phyloP scores from a whole-genome alignment of 1,284 basidiomycete species.

The Microbotryomycetes sp. region DNA sequence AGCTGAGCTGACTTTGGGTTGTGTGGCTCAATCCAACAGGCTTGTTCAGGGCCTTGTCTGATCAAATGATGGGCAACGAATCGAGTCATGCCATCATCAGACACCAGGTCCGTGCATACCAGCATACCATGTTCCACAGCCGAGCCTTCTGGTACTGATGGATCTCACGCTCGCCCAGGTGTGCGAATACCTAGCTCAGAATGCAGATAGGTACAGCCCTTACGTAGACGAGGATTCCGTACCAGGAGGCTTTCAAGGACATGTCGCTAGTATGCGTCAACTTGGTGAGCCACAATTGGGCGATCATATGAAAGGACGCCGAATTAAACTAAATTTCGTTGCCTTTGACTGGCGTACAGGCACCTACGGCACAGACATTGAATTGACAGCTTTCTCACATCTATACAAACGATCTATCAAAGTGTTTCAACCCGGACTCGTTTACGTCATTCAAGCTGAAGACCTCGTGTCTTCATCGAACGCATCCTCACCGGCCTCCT shows the following conservation, averaged over 20 bases:
- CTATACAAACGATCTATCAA: conserved; percentile 71
- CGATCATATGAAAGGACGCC: background rate
- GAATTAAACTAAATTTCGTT: no score
- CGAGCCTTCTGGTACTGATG: conserved; percentile 1
- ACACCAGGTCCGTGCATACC: conserved; percentile 52
- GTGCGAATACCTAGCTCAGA: conserved; percentile 69
- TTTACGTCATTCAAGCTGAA: conserved; percentile 41
- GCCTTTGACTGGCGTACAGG: conserved; percentile 46
- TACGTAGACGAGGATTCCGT: conserved; percentile 83
- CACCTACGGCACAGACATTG: conserved; percentile 85
- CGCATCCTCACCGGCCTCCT: background rate
- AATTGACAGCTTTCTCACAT: conserved; percentile 81
- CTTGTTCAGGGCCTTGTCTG: conserved; percentile 41
- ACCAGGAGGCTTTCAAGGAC: conserved; percentile 50
- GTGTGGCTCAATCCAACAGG: no score
- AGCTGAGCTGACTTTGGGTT: background rate
- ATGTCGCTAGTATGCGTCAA: conserved; percentile 67
- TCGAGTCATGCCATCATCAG: conserved; percentile 63
- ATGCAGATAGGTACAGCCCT: conserved; percentile 68
- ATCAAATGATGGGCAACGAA: conserved; percentile 67
- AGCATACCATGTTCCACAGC: no score
- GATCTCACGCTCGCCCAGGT: conserved; percentile 42
- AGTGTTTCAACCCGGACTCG: conserved; percentile 74
- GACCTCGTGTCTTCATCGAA: background rate
- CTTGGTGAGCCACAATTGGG: conserved; percentile 51